Evolutionary conservation across 2,329 filamentous ascomycete species (phyloP).

Genomic region (Achaetomium macrosporum): DNA sequence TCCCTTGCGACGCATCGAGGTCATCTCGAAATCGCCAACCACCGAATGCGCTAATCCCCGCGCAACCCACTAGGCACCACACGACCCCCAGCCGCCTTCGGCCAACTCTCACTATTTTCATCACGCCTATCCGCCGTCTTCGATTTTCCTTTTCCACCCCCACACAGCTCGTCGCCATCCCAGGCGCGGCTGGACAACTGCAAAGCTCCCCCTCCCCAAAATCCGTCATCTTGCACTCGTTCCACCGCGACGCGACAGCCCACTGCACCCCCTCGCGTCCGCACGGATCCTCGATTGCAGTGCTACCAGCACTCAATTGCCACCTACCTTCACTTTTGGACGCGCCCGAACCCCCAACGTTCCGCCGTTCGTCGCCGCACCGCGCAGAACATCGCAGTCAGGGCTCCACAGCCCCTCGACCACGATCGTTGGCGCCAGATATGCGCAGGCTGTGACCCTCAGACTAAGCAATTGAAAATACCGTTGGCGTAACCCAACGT

Average conservation of each 20-base stretch:
- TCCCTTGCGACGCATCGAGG: constrained; percentile 52
- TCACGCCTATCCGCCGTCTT: constrained; percentile 29
- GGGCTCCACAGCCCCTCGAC: constrained; percentile 18
- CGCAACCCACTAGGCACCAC: constrained; percentile 38
- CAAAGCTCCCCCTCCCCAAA: background rate
- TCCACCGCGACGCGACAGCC: constrained; percentile 19
- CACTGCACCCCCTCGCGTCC: constrained; percentile 1
- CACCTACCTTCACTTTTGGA: constrained; percentile 8
- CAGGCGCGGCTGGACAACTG: constrained; percentile 20
- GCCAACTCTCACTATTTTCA: constrained; percentile 40
- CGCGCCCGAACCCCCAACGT: constrained; percentile 9
- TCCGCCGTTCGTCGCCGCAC: constrained; percentile 6
- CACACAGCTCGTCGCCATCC: constrained; percentile 19
- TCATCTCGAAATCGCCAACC: constrained; percentile 50
- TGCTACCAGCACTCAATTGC: constrained; percentile 10
- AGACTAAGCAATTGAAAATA: constrained; percentile 16
- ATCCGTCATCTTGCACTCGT: constrained; percentile 14
- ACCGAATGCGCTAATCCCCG: constrained; percentile 50
- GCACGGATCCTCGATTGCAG: constrained; percentile 5
- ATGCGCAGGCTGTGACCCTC: constrained; percentile 20
- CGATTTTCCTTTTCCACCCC: constrained; percentile 19
- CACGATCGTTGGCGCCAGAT: constrained; percentile 15
- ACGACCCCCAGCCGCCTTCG: constrained; percentile 36
- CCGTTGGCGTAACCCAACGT: constrained; percentile 18
- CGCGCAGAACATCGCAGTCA: constrained; percentile 7